Evolutionary conservation across 108 stramenopile species (phyloP).

Genomic region (Asterionellopsis glacialis): DNA sequence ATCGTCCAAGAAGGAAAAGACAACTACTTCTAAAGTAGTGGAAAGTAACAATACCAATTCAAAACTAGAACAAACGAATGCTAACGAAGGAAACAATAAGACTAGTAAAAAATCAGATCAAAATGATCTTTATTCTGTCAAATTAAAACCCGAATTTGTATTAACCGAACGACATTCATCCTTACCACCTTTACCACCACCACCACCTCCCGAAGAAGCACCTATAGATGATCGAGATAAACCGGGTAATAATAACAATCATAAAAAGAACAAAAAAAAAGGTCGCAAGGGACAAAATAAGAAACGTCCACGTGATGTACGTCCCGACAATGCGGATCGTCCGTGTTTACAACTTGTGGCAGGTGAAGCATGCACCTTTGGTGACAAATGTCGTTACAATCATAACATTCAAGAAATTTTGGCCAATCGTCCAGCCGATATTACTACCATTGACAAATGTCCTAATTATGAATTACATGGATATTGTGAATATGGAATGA

Average conservation of each 20-base stretch:
- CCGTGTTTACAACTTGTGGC: conserved; percentile 55
- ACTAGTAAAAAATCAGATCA: conserved; percentile 1
- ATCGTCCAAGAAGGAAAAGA: too few species aligned
- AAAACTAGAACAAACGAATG: too few species aligned
- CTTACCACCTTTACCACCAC: conserved; percentile 20
- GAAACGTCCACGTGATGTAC: conserved; percentile 75
- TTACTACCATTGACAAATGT: conserved; percentile 48
- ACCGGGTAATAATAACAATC: neutral
- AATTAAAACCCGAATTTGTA: conserved; percentile 57
- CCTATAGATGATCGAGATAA: conserved; percentile 15
- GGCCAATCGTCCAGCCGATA: conserved; percentile 47
- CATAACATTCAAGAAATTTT: conserved; percentile 77
- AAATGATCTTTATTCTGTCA: conserved; percentile 21
- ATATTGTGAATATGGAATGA: conserved; percentile 75
- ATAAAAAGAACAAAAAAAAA: conserved; percentile 17
- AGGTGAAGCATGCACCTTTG: conserved; percentile 51
- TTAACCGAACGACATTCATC: conserved; percentile 19
- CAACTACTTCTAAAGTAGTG: too few species aligned
- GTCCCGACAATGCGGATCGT: conserved; percentile 38
- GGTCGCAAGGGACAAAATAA: conserved; percentile 59
- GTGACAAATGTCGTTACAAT: conserved; percentile 64
- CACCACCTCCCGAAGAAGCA: conserved; percentile 2
- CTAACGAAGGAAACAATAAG: too few species aligned
- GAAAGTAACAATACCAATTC: too few species aligned
- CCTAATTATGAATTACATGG: conserved; percentile 60